phyloP scores from a whole-genome alignment of 371 early-diverging fungal species.

The Mortierella sp. region DNA sequence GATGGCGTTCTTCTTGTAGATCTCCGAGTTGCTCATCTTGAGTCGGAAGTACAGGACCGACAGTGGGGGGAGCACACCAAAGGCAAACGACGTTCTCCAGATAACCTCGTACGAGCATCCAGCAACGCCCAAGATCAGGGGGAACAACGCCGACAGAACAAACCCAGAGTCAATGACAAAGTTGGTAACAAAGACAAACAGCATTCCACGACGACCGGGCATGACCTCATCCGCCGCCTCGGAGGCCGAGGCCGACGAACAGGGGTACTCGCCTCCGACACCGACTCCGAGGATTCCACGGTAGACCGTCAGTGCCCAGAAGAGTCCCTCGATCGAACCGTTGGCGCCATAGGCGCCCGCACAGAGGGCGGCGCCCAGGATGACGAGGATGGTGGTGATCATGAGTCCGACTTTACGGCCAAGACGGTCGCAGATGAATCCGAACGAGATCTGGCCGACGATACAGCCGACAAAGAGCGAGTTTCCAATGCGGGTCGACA shows the following conservation, averaged over 20 bases:
- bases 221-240: conserved; percentile 73
- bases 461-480: conserved; percentile 59
- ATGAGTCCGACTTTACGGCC: conserved; percentile 68
- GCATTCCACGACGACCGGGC: conserved; percentile 64
- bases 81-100: conserved; percentile 69
- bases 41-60: conserved; percentile 73
- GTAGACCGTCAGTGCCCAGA: conserved; percentile 73
- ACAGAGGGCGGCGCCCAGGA: conserved; percentile 65
- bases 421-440: conserved; percentile 64
- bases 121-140: conserved; percentile 63
- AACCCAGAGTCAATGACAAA: conserved; percentile 72
- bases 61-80: conserved; percentile 71
- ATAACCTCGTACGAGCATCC: conserved; percentile 62
- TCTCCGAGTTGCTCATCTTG: conserved; percentile 69
- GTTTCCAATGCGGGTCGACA: conserved; percentile 58
- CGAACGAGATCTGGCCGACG: conserved; percentile 61
- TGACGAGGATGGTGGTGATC: conserved; percentile 64
- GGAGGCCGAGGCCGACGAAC: conserved; percentile 69
- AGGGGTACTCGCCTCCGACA: conserved; percentile 73
- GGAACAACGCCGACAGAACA: conserved; percentile 71
- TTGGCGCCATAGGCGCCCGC: conserved; percentile 55
- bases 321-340: conserved; percentile 60
- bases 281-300: conserved; percentile 71
- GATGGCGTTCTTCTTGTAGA: conserved; percentile 63
- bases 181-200: conserved; percentile 68